phyloP scores from a whole-genome alignment of 768 basidiomycete species.

The Suillus brevipes region DNA sequence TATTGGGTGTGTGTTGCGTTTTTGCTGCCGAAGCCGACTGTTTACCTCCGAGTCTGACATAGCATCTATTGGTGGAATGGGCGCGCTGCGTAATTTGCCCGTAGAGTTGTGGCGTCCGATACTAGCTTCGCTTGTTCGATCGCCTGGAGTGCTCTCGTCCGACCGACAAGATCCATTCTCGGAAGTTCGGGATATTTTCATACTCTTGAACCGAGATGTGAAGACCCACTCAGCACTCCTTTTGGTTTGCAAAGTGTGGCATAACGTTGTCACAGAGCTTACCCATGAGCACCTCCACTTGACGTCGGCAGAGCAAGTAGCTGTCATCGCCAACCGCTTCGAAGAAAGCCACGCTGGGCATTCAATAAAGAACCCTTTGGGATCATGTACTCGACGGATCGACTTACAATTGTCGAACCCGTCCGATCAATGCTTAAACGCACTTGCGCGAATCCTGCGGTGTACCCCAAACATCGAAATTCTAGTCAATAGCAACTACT shows the following conservation, averaged over 20 bases:
- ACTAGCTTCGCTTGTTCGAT: constrained; percentile 34
- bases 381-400: constrained; percentile 41
- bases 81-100: constrained; percentile 25
- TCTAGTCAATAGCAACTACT: constrained; percentile 41
- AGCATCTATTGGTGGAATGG: not conserved
- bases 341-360: constrained; percentile 25
- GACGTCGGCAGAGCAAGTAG: constrained; percentile 36
- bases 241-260: constrained; percentile 41
- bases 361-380: constrained; percentile 31
- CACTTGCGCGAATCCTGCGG: constrained; percentile 38
- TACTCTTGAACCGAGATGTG: constrained; percentile 30
- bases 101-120: constrained; percentile 44
- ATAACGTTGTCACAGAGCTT: constrained; percentile 37
- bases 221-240: constrained; percentile 33
- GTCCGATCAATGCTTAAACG: constrained; percentile 18
- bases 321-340: constrained; percentile 34
- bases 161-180: constrained; percentile 43
- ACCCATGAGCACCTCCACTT: constrained; percentile 43
- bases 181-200: constrained; percentile 31
- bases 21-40: not conserved
- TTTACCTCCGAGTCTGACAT: not conserved
- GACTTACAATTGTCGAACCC: constrained; percentile 41
- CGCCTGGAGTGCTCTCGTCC: constrained; percentile 33
- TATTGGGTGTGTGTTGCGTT: not conserved
- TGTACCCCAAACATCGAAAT: constrained; percentile 46